Percentiles rank a stretch among this genome's conserved stretches.
phyloP scores from a whole-genome alignment of 352 stramenopile species.

The Phytophthora syringae region DNA sequence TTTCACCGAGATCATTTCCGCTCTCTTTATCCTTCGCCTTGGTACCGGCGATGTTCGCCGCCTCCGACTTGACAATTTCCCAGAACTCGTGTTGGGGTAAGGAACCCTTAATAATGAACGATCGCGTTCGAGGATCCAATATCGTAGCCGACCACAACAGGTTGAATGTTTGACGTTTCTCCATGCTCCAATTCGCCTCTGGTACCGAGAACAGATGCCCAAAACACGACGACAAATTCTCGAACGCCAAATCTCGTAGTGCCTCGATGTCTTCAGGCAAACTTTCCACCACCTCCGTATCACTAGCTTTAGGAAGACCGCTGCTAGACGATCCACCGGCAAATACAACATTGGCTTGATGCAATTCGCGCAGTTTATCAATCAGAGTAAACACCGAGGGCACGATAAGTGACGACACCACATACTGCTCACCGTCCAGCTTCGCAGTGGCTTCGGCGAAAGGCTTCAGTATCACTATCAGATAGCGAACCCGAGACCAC shows the following conservation, averaged over 20 bases:
- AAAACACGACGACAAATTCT: constrained; percentile 61
- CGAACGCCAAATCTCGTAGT: constrained; percentile 56
- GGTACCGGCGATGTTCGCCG: constrained; percentile 52
- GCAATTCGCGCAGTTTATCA: constrained; percentile 56
- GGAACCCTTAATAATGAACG: constrained; percentile 80
- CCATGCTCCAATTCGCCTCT: constrained; percentile 41
- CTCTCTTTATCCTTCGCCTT: constrained; percentile 62
- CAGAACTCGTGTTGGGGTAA: constrained; percentile 65
- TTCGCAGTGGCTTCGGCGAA: constrained; percentile 70
- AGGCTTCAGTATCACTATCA: constrained; percentile 69
- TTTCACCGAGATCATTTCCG: constrained; percentile 48
- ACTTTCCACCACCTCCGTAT: constrained; percentile 23
- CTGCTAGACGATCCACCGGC: constrained; percentile 1
- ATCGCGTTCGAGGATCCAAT: constrained; percentile 72
- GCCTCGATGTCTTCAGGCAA: constrained; percentile 75
- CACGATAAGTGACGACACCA: constrained; percentile 73
- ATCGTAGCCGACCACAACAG: constrained; percentile 73
- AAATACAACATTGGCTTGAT: constrained; percentile 12
- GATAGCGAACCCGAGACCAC: constrained; percentile 66
- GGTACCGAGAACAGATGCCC: constrained; percentile 64
- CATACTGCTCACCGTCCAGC: constrained; percentile 62
- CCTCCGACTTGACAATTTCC: constrained; percentile 73
- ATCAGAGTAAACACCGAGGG: constrained; percentile 74
- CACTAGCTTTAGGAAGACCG: constrained; percentile 21
- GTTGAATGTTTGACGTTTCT: constrained; percentile 68